Conservation (phyloP, 768 basidiomycete genomes). For the Exidia glandulosa region DNA sequence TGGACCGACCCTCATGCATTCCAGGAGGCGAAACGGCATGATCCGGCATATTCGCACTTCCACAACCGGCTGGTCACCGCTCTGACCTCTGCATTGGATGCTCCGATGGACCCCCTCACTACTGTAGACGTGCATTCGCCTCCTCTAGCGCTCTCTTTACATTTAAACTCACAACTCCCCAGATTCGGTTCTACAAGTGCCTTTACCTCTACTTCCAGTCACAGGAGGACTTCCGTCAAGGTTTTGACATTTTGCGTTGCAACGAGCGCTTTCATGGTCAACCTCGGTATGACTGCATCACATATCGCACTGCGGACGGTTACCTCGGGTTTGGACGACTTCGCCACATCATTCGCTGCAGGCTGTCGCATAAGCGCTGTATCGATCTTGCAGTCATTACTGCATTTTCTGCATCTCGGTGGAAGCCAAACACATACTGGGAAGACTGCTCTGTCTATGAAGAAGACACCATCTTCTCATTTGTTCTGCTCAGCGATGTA, state of each 20-base stretch:
- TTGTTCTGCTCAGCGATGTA: constrained; percentile 1
- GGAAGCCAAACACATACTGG: constrained; percentile 13
- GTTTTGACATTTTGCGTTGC: constrained; percentile 15
- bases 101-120: no score
- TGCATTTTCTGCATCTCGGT: background rate
- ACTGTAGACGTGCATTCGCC: no score
- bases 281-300: constrained; percentile 11
- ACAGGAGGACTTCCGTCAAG: constrained; percentile 16
- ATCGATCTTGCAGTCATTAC: constrained; percentile 12
- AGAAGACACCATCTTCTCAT: constrained; percentile 7
- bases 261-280: constrained; percentile 16
- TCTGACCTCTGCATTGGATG: no score
- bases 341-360: no score
- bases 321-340: no score
- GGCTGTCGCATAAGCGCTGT: no score
- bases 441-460: constrained; percentile 9
- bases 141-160: no score
- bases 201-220: constrained; percentile 17
- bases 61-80: no score
- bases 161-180: no score
- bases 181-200: constrained; percentile 11
- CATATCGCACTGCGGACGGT: constrained; percentile 8
- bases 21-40: no score
- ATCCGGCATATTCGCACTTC: no score
- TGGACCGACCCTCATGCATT: no score